Evolutionary conservation across 2,329 filamentous ascomycete species (phyloP).

Genomic region (Aureobasidium pullulans): DNA sequence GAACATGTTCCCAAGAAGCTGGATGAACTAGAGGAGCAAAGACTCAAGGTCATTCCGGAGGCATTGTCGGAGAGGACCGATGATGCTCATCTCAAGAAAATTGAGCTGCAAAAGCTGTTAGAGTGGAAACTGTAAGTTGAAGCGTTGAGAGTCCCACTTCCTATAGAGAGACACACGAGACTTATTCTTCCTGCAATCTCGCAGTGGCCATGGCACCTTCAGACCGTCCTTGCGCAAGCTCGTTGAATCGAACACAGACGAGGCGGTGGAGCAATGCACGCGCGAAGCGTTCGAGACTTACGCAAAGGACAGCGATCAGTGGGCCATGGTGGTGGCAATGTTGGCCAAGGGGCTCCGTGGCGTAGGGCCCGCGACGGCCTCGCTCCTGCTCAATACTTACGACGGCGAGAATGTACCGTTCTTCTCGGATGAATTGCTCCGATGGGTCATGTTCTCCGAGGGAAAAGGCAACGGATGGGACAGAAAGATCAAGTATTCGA

Average conservation of each 20-base stretch:
- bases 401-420: slow-evolving; percentile 57
- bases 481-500: slow-evolving; percentile 58
- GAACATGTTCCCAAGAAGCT: slow-evolving; percentile 31
- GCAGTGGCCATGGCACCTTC: slow-evolving; percentile 44
- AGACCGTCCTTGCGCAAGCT: slow-evolving; percentile 40
- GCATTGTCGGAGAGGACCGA: slow-evolving; percentile 36
- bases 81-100: slow-evolving; percentile 41
- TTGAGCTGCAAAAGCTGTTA: slow-evolving; percentile 54
- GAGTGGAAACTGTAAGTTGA: slow-evolving; percentile 63
- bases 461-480: slow-evolving; percentile 36
- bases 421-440: slow-evolving; percentile 73
- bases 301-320: slow-evolving; percentile 19
- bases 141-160: background rate
- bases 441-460: slow-evolving; percentile 56
- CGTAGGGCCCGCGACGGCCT: slow-evolving; percentile 73
- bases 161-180: background rate
- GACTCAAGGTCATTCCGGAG: slow-evolving; percentile 48
- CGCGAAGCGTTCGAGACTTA: slow-evolving; percentile 46
- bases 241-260: slow-evolving; percentile 51
- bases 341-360: slow-evolving; percentile 57
- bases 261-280: slow-evolving; percentile 42
- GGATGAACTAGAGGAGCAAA: slow-evolving; percentile 51
- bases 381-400: slow-evolving; percentile 61
- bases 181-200: slow-evolving; percentile 1
- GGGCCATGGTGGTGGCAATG: slow-evolving; percentile 24